phyloP scores from a whole-genome alignment of 106 monocot species.

The Chionographis japonica region DNA sequence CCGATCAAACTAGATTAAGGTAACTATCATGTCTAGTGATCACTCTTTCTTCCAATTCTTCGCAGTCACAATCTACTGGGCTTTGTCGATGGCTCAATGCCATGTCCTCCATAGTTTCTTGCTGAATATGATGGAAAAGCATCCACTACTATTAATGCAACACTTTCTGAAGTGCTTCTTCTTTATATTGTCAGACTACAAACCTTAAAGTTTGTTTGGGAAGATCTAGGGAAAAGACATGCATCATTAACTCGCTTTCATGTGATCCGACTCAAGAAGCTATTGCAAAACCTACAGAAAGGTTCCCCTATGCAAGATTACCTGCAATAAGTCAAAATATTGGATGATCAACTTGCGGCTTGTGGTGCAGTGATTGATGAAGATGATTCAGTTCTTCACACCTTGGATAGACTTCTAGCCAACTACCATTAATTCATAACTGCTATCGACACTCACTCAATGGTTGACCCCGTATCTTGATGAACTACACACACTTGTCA shows the following conservation, averaged over 20 bases:
- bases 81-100: background rate
- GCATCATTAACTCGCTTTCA: too few relatives aligned
- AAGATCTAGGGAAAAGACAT: too few relatives aligned
- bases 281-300: too few relatives aligned
- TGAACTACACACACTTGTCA: conserved; percentile 4
- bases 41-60: conserved; percentile 1
- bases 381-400: background rate
- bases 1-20: too few relatives aligned
- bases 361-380: background rate
- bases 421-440: background rate
- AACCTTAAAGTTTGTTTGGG: too few relatives aligned
- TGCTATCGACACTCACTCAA: background rate
- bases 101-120: background rate
- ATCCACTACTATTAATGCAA: conserved; percentile 1
- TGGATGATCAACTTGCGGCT: background rate
- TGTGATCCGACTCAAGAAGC: too few relatives aligned
- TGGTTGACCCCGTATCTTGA: background rate
- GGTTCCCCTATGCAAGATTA: too few relatives aligned
- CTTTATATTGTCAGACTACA: background rate
- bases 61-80: background rate
- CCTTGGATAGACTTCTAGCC: background rate
- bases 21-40: conserved; percentile 1
- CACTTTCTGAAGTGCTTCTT: background rate
- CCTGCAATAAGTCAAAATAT: background rate
- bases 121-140: background rate